These are phyloP conservation scores for Populus hybrid DNA, from an alignment of 441 rosid species.

Conservation along the genomic window DNA sequence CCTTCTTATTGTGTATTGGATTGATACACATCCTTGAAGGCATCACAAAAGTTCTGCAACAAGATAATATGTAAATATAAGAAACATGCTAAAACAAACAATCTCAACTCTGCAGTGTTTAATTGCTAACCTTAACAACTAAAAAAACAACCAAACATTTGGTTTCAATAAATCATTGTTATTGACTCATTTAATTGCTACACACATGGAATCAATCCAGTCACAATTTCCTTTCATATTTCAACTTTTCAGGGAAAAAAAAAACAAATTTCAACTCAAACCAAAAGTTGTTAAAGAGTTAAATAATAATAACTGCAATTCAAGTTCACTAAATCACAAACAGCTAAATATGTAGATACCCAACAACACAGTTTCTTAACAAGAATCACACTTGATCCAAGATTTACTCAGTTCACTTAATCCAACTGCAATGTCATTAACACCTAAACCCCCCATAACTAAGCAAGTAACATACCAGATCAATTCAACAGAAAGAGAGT, in stretches of 20 bases:
- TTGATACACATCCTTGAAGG: constrained; percentile 87
- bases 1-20: constrained; percentile 85
- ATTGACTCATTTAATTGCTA: not conserved
- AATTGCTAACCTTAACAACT: not conserved
- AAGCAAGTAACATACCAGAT: not conserved
- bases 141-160: not conserved
- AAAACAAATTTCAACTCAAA: not conserved
- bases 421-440: not conserved
- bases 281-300: not conserved
- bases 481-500: not conserved
- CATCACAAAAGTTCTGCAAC: constrained; percentile 74
- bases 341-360: not conserved
- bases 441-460: not conserved
- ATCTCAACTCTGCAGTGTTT: not conserved
- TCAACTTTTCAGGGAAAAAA: not conserved
- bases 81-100: not conserved
- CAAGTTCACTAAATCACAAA: not conserved
- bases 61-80: constrained; percentile 1
- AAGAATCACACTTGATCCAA: not conserved
- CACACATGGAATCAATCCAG: not conserved
- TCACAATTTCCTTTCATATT: not conserved
- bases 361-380: not conserved
- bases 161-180: not conserved
- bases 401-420: not conserved
- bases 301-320: not conserved